Evolutionary conservation across 768 basidiomycete species (phyloP).

Genomic region (Boletus rubroflammeus): DNA sequence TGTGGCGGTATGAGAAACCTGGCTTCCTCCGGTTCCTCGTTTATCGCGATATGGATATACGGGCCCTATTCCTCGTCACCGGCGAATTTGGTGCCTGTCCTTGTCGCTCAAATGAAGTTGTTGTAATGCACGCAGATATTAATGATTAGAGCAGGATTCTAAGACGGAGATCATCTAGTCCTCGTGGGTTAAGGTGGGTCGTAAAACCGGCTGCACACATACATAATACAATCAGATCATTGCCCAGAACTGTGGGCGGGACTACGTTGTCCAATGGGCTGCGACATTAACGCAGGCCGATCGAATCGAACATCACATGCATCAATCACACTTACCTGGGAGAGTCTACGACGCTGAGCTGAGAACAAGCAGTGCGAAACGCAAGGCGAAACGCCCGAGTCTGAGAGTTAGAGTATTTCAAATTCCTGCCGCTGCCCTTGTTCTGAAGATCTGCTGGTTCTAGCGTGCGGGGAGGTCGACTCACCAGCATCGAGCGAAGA

Average conservation of each 20-base stretch:
- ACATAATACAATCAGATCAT: conserved; percentile 17
- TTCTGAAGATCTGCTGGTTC: conserved; percentile 17
- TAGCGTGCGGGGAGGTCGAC: conserved; percentile 10
- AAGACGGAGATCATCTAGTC: conserved; percentile 24
- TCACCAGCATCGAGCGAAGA: conserved; percentile 9
- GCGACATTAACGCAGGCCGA: background rate
- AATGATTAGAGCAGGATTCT: conserved; percentile 13
- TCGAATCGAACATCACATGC: background rate
- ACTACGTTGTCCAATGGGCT: background rate
- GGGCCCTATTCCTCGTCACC: conserved; percentile 3
- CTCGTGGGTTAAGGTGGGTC: conserved; percentile 33
- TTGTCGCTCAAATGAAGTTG: conserved; percentile 6
- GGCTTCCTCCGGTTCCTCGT: conserved; percentile 5
- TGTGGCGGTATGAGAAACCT: conserved; percentile 1
- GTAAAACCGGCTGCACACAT: conserved; percentile 5
- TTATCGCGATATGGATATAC: conserved; percentile 20
- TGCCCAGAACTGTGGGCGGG: background rate
- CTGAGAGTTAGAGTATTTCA: conserved; percentile 30
- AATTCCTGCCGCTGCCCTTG: conserved; percentile 15
- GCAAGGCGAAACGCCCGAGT: background rate
- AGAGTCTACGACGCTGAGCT: background rate
- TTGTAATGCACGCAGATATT: conserved; percentile 6
- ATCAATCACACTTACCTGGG: background rate
- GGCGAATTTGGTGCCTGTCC: conserved; percentile 7
- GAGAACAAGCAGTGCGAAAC: background rate